phyloP scores from a whole-genome alignment of 805 yeast species.

The Tetrapisispora fleetii region DNA sequence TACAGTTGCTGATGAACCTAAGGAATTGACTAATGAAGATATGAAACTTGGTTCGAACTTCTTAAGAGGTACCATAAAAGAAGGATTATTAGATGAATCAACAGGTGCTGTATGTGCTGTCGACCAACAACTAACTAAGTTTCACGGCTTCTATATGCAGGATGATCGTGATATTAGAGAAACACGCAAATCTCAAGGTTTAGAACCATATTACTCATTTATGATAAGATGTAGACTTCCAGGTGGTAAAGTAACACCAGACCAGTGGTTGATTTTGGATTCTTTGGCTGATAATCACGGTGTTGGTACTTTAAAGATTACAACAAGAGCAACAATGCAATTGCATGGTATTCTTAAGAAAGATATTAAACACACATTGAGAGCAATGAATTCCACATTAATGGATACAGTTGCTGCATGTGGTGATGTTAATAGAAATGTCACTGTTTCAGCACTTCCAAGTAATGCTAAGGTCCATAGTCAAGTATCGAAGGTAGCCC shows the following conservation, averaged over 20 bases:
- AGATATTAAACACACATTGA: slow-evolving; percentile 78
- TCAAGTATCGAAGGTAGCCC: slow-evolving; percentile 57
- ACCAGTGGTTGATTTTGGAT: slow-evolving; percentile 82
- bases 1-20: slow-evolving; percentile 81
- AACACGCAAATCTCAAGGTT: slow-evolving; percentile 80
- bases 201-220: slow-evolving; percentile 93
- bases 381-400: slow-evolving; percentile 83
- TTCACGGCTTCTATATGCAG: slow-evolving; percentile 98
- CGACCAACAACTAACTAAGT: slow-evolving; percentile 90
- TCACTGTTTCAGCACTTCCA: slow-evolving; percentile 86
- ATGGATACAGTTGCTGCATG: slow-evolving; percentile 96
- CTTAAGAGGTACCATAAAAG: slow-evolving; percentile 87
- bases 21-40: slow-evolving; percentile 90
- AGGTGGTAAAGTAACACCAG: slow-evolving; percentile 81
- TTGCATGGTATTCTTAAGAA: slow-evolving; percentile 89
- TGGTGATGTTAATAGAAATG: slow-evolving; percentile 97
- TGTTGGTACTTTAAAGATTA: slow-evolving; percentile 86
- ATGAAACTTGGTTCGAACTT: slow-evolving; percentile 81
- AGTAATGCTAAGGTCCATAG: slow-evolving; percentile 70
- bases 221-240: slow-evolving; percentile 95
- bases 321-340: slow-evolving; percentile 96
- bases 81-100: slow-evolving; percentile 66
- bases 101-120: slow-evolving; percentile 88
- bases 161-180: slow-evolving; percentile 96
- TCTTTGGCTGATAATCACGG: slow-evolving; percentile 73